phyloP scores from a whole-genome alignment of 257 asterid species.

The Solanum habrochaites region DNA sequence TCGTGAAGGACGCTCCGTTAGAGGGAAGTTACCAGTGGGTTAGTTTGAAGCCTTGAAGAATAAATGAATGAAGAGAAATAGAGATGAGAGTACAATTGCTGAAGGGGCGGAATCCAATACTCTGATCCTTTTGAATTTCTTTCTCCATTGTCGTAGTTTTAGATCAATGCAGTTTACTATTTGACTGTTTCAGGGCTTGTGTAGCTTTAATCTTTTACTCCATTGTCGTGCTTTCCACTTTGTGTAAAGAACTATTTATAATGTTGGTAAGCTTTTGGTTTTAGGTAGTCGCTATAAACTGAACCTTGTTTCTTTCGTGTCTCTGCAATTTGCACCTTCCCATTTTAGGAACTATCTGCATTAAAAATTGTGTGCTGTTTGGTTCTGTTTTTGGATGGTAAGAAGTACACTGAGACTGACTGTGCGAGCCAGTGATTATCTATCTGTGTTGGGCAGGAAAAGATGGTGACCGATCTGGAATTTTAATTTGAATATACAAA shows the following conservation, averaged over 20 bases:
- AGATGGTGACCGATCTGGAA: neutral
- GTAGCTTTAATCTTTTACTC: too few species aligned
- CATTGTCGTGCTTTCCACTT: slow-evolving; percentile 6
- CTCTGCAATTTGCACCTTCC: neutral
- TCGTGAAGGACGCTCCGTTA: slow-evolving; percentile 6
- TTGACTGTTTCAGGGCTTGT: slow-evolving; percentile 3
- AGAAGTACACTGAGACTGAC: neutral
- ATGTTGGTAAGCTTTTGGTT: slow-evolving; percentile 22
- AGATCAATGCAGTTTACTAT: slow-evolving; percentile 11
- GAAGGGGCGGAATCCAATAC: slow-evolving; percentile 13
- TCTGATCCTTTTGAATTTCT: neutral
- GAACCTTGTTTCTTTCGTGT: neutral
- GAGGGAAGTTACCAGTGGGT: slow-evolving; percentile 17
- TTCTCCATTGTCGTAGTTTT: neutral
- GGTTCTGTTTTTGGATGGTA: neutral
- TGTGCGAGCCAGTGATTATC: neutral
- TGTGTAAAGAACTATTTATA: slow-evolving; percentile 29
- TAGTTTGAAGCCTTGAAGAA: slow-evolving; percentile 28
- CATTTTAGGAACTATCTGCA: neutral
- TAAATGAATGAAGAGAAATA: neutral
- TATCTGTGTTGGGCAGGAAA: neutral
- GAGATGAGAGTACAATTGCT: neutral
- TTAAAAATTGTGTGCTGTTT: neutral
- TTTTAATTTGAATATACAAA: neutral
- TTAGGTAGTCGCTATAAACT: neutral